Evolutionary conservation across 2,329 filamentous ascomycete genomes (phyloP).

Genomic region (Stagonosporopsis cucurbitacearum): DNA sequence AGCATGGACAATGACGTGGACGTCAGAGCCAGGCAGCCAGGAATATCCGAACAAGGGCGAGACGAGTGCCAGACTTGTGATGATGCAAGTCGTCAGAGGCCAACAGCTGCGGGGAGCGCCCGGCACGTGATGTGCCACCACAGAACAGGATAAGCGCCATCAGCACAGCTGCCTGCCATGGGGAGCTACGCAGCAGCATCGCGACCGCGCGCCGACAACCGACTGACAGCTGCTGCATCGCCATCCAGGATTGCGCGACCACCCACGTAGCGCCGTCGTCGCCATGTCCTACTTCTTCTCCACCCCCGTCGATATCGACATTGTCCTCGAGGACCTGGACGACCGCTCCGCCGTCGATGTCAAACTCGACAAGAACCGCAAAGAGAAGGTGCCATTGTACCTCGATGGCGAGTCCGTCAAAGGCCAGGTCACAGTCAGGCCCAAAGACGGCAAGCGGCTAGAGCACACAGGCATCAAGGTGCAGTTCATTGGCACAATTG

Average conservation of each 20-base stretch:
- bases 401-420: conserved; percentile 99
- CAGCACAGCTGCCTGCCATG: conserved; percentile 28
- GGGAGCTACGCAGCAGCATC: conserved; percentile 19
- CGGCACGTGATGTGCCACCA: conserved; percentile 18
- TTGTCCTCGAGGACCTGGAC: conserved; percentile 94
- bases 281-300: conserved; percentile 92
- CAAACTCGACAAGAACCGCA: conserved; percentile 97
- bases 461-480: conserved; percentile 99
- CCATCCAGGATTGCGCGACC: conserved; percentile 21
- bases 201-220: conserved; percentile 23
- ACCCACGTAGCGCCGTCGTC: conserved; percentile 10
- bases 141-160: conserved; percentile 18
- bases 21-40: conserved; percentile 12
- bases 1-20: conserved; percentile 27
- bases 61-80: conserved; percentile 4
- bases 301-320: conserved; percentile 97
- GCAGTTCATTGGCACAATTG: conserved; percentile 98
- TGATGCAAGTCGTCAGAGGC: conserved; percentile 19
- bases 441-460: conserved; percentile 96
- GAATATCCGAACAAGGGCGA: conserved; percentile 14
- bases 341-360: conserved; percentile 95
- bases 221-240: conserved; percentile 24
- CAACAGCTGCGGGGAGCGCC: conserved; percentile 12
- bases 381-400: conserved; percentile 95
- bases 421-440: conserved; percentile 90